Evolutionary conservation across 2,329 filamentous ascomycete species (phyloP), one percentile per base, ranked within the genome.

Genomic region (Emergomyces pasteurianus): DNA sequence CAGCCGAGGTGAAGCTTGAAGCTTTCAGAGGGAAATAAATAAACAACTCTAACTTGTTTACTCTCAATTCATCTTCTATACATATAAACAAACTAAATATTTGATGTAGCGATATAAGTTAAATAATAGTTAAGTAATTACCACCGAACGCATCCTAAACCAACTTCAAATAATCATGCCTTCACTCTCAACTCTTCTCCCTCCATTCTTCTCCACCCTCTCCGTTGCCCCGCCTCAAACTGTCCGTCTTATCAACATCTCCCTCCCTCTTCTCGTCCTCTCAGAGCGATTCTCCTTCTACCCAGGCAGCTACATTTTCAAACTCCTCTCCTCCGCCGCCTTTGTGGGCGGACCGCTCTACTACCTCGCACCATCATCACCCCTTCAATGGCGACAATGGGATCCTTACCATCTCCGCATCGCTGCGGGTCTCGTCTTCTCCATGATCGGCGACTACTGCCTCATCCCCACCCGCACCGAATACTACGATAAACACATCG

Each of bases 251-350:
- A 65, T 70, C n/a, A 60, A 68, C 31, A 64, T 58, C 36, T 64
- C 68, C 1, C 62, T 71, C 10, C 69, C 69, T 4, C 52, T 68
- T 9, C 62, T 71, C 12, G 64, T 68, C 16, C 34, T 70, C 60
- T 70, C 66, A 10, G 69, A 70, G 49, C 63, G 63, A 55, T 63
- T 62, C 31, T 67, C 67, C 46, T 70, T 65, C 23, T 65, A 67
- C 52, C 60, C 61, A 1, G 69, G 69, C 58, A 68, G 67, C 47
- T 61, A 49, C 5, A n/a, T 71, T 21, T 68, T 70, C 63, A 71
- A 71, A 62, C 67, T 68, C 59, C 58, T 70, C 54, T 71, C 68
- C 6, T 71, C 69, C 7, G 56, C 64, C 1, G 68, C 69, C 23
- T 71, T 71, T 55, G 58, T 67, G 38, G 63, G 63, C 58, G 65